phyloP scores from a whole-genome alignment of 208 protist species.

The Crithidia brevicula region DNA sequence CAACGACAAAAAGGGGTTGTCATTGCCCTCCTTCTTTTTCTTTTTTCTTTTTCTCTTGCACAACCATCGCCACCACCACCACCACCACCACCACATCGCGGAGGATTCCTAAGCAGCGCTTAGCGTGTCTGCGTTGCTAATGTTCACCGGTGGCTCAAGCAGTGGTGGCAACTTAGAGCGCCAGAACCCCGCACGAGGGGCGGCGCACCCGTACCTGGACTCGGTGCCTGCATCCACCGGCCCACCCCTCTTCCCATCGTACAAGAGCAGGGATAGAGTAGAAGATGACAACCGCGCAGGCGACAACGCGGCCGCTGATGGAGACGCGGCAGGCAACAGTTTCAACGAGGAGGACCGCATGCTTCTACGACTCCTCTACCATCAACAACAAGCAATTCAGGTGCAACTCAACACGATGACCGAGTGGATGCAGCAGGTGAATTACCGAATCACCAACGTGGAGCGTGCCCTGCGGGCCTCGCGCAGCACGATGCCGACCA shows the following conservation, averaged over 20 bases:
- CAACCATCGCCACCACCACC: not conserved
- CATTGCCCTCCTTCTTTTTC: not conserved
- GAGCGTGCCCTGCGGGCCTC: constrained; percentile 22
- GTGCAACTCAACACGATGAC: constrained; percentile 80
- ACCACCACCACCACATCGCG: not conserved
- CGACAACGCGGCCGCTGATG: not conserved
- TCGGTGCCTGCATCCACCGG: constrained; percentile 1
- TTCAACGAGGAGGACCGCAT: constrained; percentile 79
- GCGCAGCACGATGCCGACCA: constrained; percentile 11
- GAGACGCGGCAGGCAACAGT: not conserved
- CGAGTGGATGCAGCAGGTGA: constrained; percentile 74
- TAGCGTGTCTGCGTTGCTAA: not conserved
- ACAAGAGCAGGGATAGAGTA: not conserved
- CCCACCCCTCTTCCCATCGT: constrained; percentile 6
- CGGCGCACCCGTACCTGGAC: constrained; percentile 20
- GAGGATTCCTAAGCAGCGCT: not conserved
- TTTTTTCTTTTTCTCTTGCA: constrained; percentile 1
- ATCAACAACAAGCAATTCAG: constrained; percentile 85
- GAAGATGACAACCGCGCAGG: not conserved
- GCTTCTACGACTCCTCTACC: constrained; percentile 77
- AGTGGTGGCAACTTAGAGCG: constrained; percentile 14
- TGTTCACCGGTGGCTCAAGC: constrained; percentile 14
- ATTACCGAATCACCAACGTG: constrained; percentile 29
- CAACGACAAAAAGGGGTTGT: too few relatives aligned
- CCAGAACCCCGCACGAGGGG: not conserved